Evolutionary conservation across 345 rosid genomes (phyloP), one percentile per base, ranked within the genome.

Genomic region (Hibiscus tridactylites): DNA sequence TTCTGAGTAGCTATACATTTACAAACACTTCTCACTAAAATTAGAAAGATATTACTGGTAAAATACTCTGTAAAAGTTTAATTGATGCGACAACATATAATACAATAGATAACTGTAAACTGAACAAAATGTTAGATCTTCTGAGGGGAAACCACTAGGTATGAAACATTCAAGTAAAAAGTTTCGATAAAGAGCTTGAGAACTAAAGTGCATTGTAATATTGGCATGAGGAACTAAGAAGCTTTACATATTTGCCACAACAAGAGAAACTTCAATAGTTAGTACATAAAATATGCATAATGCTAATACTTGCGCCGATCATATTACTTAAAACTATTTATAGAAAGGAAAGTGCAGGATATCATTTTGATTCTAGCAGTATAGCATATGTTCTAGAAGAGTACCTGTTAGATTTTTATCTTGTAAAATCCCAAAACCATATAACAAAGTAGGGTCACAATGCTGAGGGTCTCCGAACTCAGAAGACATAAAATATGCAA

Each of bases 371-470:
- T 58, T 42, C 50, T 37, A 42, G 53, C 50, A 71, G 57, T 58
- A 21, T 9, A 58, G 63, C 68, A 59, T 53, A 65, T 66, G 60
- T 54, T 68, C 63, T 17, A 15, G 67, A 71, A 73, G 24, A 54
- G 69, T 77, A 80, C 82, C 79, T 66, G 24, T 70, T 74, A 75
- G 73, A 74, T 46, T 67, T 74, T 78, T 74, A 24, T 26, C 64
- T 53, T 49, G 61, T 61, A 68, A 64, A 58, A 76, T 61, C 68
- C 62, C 8, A 19, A 12, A 54, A 28, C 47, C 62, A 60, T 39
- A 24, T 12, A 17, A 71, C 9, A 46, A 71, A 15, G 39, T 21
- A 53, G 35, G 33, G 54, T 56, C 11, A 57, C 42, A 24, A 71
- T 3, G 49, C 59, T 11, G 13, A 44, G 73, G 21, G 61, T 56